Percentiles rank a stretch among this genome's conserved stretches.
Conservation (phyloP, 2,329 filamentous ascomycete species). For the Nemania sp. region DNA sequence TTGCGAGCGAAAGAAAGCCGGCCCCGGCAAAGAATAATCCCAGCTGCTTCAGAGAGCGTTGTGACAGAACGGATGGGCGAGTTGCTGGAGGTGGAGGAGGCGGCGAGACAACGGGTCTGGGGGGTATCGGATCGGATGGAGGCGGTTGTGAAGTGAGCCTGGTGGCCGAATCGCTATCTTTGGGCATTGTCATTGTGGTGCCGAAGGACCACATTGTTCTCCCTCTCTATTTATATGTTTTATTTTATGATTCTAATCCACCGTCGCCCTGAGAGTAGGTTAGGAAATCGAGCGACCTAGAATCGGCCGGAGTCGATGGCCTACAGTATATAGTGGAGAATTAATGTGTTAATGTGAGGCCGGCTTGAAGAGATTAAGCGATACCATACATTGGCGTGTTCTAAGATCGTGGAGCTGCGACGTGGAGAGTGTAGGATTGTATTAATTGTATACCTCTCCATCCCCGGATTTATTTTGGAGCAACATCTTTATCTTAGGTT, state of each 20-base stretch:
- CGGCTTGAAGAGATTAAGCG: background rate
- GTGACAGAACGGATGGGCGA: slow-evolving; percentile 53
- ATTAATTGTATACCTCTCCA: no score
- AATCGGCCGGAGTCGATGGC: no score
- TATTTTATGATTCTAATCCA: background rate
- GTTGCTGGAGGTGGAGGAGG: slow-evolving; percentile 34
- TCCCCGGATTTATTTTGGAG: slow-evolving; percentile 21
- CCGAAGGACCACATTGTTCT: slow-evolving; percentile 52
- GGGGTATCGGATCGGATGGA: slow-evolving; percentile 22
- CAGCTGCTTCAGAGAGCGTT: slow-evolving; percentile 70
- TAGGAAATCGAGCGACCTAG: no score
- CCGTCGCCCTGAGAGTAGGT: no score
- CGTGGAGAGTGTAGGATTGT: no score
- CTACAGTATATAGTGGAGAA: background rate
- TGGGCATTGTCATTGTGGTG: slow-evolving; percentile 52
- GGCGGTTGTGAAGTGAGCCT: slow-evolving; percentile 13
- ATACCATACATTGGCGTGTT: no score
- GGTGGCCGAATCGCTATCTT: slow-evolving; percentile 44
- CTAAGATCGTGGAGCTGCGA: no score
- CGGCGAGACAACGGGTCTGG: slow-evolving; percentile 26
- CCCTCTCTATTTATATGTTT: no score
- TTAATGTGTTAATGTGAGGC: slow-evolving; percentile 4
- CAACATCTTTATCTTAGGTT: no score
- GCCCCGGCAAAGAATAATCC: slow-evolving; percentile 80
- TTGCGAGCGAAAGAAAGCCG: slow-evolving; percentile 78